Base-by-base conservation (phyloP, 2,329 filamentous ascomycete species). In the Hypocrella siamensis region DNA sequence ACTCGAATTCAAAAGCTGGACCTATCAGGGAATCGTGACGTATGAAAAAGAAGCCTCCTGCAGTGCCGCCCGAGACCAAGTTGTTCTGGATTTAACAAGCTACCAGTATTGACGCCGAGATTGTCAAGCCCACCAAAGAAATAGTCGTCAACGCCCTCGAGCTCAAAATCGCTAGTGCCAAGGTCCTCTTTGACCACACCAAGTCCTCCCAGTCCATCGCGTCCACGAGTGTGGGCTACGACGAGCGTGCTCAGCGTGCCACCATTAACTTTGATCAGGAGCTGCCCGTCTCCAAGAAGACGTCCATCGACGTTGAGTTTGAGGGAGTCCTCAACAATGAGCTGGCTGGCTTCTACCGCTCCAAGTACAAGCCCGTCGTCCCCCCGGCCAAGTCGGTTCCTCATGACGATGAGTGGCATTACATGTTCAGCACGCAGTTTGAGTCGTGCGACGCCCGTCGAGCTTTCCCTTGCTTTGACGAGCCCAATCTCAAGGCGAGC, bases 401-500 rank as follows among this genome's bases (percentile, higher is more conserved):
- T 18, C 79, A 67, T 48, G 84, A 77, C 40, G 65, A 66, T 29
- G 65, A 75, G 45, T 71, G 65, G 49, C 70, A 74, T 53, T 70
- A 70, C 50, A 86, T 88, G 81, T 65, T 93, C 56, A 93, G 83
- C 62, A 98, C 90, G 30, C 90, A 98, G 53, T 98, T 98, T 50
- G 90, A 98, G 63, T 79, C 86, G 28, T 93, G 85, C 48, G 90
- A 98, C 58, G 90, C 90, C 38, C 79, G 90, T 41, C 71, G 86
- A 42, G 88, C 90, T 7, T 94, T 98, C 59, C 90, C 90, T 30
- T 98, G 90, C 61, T 96, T 96, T 49, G 90, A 98, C 50, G 90
- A 98, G 61, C 90, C 90, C 26, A 93, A 93, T 48, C 69, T 96
- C 41, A 98, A 98, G 61, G 84, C 90, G 9, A 88, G 85, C 3